A percentile compares a stretch with the other conserved stretches of the same genome.
Conservation (phyloP, 176 grass and related monocot genomes). For the Oropetium thomaeum region DNA sequence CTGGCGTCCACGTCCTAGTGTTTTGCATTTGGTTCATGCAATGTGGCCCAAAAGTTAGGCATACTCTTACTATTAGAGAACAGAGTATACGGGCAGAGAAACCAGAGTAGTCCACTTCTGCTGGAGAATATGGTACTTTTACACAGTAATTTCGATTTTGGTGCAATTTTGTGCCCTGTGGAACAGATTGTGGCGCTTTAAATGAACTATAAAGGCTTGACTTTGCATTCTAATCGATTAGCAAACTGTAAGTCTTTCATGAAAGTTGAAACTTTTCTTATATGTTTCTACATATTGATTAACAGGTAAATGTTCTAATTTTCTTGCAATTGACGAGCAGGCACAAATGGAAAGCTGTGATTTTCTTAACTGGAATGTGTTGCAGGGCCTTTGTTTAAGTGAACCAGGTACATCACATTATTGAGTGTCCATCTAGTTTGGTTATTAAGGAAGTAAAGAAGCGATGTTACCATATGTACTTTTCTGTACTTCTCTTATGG, state of each 20-base stretch:
- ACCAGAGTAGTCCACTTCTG: not conserved
- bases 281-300: not conserved
- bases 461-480: not conserved
- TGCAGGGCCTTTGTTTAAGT: not conserved
- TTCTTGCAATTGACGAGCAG: not conserved
- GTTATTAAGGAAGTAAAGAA: not conserved
- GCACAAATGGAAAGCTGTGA: not conserved
- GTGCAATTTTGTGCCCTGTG: not conserved
- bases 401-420: constrained; percentile 8
- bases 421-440: not conserved
- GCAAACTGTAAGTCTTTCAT: not conserved
- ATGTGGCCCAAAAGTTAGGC: not conserved
- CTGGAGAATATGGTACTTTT: constrained; percentile 5
- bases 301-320: not conserved
- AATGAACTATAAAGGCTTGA: not conserved
- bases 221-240: not conserved
- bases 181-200: not conserved
- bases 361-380: constrained; percentile 15
- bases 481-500: not conserved
- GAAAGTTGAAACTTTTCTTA: not conserved
- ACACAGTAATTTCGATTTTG: not conserved
- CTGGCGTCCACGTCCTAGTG: not conserved
- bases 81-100: not conserved
- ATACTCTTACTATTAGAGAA: not conserved
- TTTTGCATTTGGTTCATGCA: constrained; percentile 17